Percentiles rank a stretch among this genome's conserved stretches.
Evolutionary conservation across 2,329 filamentous ascomycete genomes (phyloP).

Genomic region (Ascochyta clinopodiicola): DNA sequence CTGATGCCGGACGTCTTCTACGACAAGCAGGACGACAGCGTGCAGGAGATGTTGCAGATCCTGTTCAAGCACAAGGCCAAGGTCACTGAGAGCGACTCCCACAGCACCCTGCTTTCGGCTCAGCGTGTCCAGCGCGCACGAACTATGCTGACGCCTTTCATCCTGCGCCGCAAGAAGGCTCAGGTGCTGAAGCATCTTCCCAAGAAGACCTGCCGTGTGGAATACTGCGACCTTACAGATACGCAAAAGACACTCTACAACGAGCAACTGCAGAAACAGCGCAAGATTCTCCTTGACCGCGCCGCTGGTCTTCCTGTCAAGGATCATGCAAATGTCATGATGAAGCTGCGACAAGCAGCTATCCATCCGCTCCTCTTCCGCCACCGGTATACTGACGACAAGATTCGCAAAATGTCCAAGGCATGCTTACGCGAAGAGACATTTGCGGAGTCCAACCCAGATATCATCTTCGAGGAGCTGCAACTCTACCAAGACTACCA

Average conservation of each 20-base stretch:
- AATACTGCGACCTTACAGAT: constrained; percentile 79
- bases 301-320: constrained; percentile 62
- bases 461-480: constrained; percentile 63
- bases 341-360: constrained; percentile 89
- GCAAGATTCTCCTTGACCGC: constrained; percentile 66
- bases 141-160: constrained; percentile 93
- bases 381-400: constrained; percentile 76
- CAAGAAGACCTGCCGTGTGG: constrained; percentile 76
- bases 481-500: constrained; percentile 66
- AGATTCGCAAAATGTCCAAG: constrained; percentile 77
- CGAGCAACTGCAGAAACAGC: constrained; percentile 67
- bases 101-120: constrained; percentile 83
- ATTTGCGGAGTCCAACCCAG: constrained; percentile 57
- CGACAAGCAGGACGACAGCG: constrained; percentile 62
- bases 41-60: constrained; percentile 76
- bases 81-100: constrained; percentile 71
- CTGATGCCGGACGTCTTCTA: constrained; percentile 87
- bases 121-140: constrained; percentile 87
- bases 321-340: constrained; percentile 67
- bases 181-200: constrained; percentile 87
- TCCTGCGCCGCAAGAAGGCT: constrained; percentile 89
- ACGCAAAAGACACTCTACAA: constrained; percentile 78
- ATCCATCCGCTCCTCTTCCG: constrained; percentile 91
- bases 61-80: constrained; percentile 94
- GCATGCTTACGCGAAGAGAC: constrained; percentile 74